These are phyloP conservation scores for Stemphylium beticola DNA, from an alignment of 2,329 filamentous ascomycete species.

Conservation along the genomic window DNA sequence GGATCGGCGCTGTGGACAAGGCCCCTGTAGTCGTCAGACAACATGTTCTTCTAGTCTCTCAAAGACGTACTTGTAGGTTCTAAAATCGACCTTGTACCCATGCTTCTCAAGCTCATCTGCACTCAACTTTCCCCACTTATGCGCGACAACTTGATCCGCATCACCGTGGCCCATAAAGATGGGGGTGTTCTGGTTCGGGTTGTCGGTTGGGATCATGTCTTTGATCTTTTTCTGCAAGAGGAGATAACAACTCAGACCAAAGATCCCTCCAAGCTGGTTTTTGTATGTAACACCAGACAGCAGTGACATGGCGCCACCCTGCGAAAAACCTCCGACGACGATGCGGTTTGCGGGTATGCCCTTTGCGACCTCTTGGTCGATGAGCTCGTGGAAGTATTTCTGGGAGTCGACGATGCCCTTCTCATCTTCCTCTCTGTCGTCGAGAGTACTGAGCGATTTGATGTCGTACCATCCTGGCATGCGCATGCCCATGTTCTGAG, in stretches of 20 bases:
- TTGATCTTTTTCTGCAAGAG: constrained; percentile 71
- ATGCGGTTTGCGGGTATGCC: constrained; percentile 85
- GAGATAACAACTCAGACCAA: constrained; percentile 84
- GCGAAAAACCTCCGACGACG: constrained; percentile 82
- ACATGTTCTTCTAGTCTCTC: too few relatives aligned
- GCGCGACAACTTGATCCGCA: constrained; percentile 73
- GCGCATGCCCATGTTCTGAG: constrained; percentile 72
- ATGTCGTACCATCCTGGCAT: constrained; percentile 94
- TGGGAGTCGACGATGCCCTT: constrained; percentile 74
- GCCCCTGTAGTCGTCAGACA: constrained; percentile 55
- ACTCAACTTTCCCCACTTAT: constrained; percentile 71
- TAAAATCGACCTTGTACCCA: constrained; percentile 77
- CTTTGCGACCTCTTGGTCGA: constrained; percentile 78
- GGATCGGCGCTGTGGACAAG: constrained; percentile 78
- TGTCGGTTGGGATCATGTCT: constrained; percentile 51
- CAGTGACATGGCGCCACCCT: constrained; percentile 87
- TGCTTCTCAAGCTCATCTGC: constrained; percentile 69
- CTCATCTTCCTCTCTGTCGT: constrained; percentile 66
- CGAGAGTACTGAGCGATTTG: constrained; percentile 55
- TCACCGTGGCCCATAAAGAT: constrained; percentile 92
- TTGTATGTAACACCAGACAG: constrained; percentile 77
- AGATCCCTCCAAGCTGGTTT: constrained; percentile 82
- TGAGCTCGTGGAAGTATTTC: constrained; percentile 77
- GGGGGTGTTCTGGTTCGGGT: constrained; percentile 74
- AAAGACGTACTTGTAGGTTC: constrained; percentile 70